Percentiles rank a stretch among this genome's conserved stretches.
phyloP scores from a whole-genome alignment of 495 filamentous ascomycete species.

The Melanomma pulvis-pyrius region DNA sequence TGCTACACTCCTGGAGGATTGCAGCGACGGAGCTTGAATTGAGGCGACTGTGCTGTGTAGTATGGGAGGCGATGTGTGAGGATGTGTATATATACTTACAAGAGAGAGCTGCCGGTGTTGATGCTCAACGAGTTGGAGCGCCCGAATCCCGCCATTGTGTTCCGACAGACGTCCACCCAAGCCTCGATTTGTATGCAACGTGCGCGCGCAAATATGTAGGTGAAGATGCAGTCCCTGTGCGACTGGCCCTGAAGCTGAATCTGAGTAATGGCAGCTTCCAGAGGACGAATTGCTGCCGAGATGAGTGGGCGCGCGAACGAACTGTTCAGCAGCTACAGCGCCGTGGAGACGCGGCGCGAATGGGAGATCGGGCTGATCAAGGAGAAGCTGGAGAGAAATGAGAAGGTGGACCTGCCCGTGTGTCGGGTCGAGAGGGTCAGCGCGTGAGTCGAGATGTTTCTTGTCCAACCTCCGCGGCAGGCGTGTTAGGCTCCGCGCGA shows the following conservation, averaged over 20 bases:
- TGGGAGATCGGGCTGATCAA: constrained; percentile 35
- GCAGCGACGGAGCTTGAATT: constrained; percentile 2
- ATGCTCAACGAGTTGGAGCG: constrained; percentile 76
- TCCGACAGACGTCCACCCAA: constrained; percentile 4
- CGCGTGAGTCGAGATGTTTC: constrained; percentile 15
- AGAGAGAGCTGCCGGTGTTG: constrained; percentile 74
- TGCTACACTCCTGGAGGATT: constrained; percentile 25
- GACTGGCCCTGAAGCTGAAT: constrained; percentile 2
- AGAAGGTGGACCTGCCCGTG: constrained; percentile 22
- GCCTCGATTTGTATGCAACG: background rate
- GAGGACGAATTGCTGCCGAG: background rate
- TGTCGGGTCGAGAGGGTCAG: constrained; percentile 31
- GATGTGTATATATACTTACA: constrained; percentile 54
- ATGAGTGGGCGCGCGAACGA: constrained; percentile 16
- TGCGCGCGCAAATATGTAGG: constrained; percentile 4
- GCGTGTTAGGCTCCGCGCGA: background rate
- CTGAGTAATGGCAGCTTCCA: background rate
- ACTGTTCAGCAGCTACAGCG: constrained; percentile 32
- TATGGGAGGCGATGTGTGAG: background rate
- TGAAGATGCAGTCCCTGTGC: background rate
- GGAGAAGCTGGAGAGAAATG: constrained; percentile 26
- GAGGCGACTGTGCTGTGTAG: background rate
- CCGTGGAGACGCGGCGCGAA: constrained; percentile 28
- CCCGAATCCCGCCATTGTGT: constrained; percentile 39
- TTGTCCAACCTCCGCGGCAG: background rate